Conservation (phyloP, 305 asterid genomes). For the Fraxinus greggii region DNA sequence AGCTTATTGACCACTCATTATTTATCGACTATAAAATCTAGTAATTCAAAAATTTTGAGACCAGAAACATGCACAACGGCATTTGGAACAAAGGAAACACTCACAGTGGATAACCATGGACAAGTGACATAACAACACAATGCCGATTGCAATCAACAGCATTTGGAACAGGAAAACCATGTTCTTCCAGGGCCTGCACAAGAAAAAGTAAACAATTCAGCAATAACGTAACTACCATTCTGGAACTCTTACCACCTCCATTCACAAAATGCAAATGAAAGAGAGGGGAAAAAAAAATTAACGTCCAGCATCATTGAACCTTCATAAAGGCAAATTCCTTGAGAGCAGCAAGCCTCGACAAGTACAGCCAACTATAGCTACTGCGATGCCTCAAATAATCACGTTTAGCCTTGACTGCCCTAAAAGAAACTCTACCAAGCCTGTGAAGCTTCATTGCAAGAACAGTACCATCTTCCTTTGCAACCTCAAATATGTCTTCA, state of each 20-base stretch:
- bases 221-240: background rate
- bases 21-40: background rate
- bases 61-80: background rate
- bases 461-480: slow-evolving; percentile 86
- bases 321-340: slow-evolving; percentile 97
- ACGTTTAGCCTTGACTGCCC: slow-evolving; percentile 95
- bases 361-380: slow-evolving; percentile 86
- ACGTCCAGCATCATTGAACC: slow-evolving; percentile 35
- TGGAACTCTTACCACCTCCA: background rate
- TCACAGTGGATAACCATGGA: slow-evolving; percentile 93
- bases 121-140: slow-evolving; percentile 88
- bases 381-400: slow-evolving; percentile 95
- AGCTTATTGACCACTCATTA: background rate
- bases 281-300: background rate
- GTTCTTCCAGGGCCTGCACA: slow-evolving; percentile 82
- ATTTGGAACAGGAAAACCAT: slow-evolving; percentile 88
- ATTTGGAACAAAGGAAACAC: slow-evolving; percentile 32
- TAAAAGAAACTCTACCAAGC: slow-evolving; percentile 88
- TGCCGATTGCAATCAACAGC: slow-evolving; percentile 95
- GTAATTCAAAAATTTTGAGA: no score
- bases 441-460: slow-evolving; percentile 95
- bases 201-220: slow-evolving; percentile 13
- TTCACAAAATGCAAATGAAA: slow-evolving; percentile 12
- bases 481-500: slow-evolving; percentile 91
- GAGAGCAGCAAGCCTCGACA: slow-evolving; percentile 94